Percentiles rank a stretch among this genome's conserved stretches.
Conservation (phyloP, 257 asterid species). For the Coffea eugenioides region DNA sequence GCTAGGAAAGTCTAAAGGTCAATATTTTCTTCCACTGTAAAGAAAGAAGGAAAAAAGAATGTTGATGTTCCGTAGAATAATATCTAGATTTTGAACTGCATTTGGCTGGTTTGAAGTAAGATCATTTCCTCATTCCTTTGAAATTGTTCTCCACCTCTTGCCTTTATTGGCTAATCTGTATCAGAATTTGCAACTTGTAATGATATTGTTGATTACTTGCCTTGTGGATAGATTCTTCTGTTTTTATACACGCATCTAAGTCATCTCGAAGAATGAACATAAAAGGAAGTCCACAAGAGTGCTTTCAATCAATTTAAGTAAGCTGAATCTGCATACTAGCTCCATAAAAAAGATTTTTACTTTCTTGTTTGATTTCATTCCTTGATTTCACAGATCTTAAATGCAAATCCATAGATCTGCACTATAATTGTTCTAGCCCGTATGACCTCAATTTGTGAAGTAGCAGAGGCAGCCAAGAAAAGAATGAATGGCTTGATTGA, state of each 20-base stretch:
- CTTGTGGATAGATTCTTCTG: neutral
- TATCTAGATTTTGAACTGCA: too few relatives aligned
- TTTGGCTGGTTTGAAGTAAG: neutral
- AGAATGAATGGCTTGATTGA: too few relatives aligned
- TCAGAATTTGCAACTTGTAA: neutral
- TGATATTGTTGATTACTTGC: neutral
- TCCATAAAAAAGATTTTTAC: too few relatives aligned
- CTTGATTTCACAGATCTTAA: too few relatives aligned
- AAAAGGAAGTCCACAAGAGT: neutral
- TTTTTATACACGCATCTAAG: neutral
- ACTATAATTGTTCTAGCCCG: too few relatives aligned
- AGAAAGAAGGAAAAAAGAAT: neutral
- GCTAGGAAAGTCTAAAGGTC: neutral
- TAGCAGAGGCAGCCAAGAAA: too few relatives aligned
- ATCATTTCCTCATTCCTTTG: neutral
- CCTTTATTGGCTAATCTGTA: neutral
- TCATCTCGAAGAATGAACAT: neutral
- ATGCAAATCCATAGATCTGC: too few relatives aligned
- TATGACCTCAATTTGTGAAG: too few relatives aligned
- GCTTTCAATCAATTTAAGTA: too few relatives aligned
- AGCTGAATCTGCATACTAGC: too few relatives aligned
- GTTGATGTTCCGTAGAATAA: neutral
- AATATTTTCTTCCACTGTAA: slow-evolving; percentile 8
- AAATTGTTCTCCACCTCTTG: neutral
- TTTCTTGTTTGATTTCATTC: neutral